These are phyloP conservation scores for Daedaleopsis nitida DNA, from an alignment of 768 basidiomycete species.

Conservation along the genomic window DNA sequence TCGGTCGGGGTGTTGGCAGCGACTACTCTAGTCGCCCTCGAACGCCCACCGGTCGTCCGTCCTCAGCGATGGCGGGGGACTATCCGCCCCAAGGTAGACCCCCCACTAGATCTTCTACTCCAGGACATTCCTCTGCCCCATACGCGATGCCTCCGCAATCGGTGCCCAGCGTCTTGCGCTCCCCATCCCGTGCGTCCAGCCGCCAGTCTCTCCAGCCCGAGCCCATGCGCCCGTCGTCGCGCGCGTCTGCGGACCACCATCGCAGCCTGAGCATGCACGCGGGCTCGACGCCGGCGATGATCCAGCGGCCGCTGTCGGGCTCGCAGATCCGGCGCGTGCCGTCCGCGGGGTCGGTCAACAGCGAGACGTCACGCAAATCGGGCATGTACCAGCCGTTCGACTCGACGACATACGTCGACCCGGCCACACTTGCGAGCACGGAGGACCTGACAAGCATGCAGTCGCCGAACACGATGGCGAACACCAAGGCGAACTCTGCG, in stretches of 20 bases:
- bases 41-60: slow-evolving; percentile 7
- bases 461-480: slow-evolving; percentile 29
- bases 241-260: slow-evolving; percentile 24
- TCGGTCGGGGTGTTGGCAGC: not conserved
- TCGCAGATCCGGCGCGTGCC: slow-evolving; percentile 22
- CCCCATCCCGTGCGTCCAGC: slow-evolving; percentile 16
- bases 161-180: slow-evolving; percentile 13
- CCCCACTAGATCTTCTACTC: slow-evolving; percentile 9
- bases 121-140: not conserved
- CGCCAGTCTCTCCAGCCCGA: slow-evolving; percentile 18
- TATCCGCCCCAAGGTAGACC: not conserved
- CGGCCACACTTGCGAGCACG: slow-evolving; percentile 31
- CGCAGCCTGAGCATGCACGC: slow-evolving; percentile 33
- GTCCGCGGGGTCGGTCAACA: slow-evolving; percentile 25
- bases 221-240: slow-evolving; percentile 23
- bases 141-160: not conserved
- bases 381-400: slow-evolving; percentile 27
- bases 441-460: slow-evolving; percentile 26
- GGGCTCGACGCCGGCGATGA: slow-evolving; percentile 28
- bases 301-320: slow-evolving; percentile 23
- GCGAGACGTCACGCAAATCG: slow-evolving; percentile 25
- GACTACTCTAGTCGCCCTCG: slow-evolving; percentile 2
- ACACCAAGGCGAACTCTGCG: slow-evolving; percentile 27
- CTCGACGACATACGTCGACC: slow-evolving; percentile 26
- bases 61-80: slow-evolving; percentile 3